Percentiles rank a stretch among this genome's conserved stretches.
Conservation (phyloP, 805 yeast genomes). For the Suhomyces canberraensis region DNA sequence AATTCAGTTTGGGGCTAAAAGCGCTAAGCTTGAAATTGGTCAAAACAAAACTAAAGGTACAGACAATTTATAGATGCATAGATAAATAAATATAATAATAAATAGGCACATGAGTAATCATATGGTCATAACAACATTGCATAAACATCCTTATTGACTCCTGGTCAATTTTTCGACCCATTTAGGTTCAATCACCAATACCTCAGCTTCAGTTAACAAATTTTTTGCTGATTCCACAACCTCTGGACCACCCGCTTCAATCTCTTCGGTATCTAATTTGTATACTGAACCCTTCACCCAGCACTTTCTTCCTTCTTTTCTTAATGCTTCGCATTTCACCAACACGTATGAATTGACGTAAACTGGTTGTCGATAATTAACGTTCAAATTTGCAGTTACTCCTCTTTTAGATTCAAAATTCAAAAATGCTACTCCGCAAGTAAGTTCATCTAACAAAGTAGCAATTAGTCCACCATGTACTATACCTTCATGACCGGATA, state of each 20-base stretch:
- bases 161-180: constrained; percentile 31
- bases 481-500: constrained; percentile 39
- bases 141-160: too few species aligned
- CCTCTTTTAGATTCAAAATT: constrained; percentile 38
- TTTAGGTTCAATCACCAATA: constrained; percentile 40
- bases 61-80: constrained; percentile 29
- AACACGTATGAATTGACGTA: constrained; percentile 28
- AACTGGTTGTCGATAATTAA: constrained; percentile 38
- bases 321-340: constrained; percentile 31
- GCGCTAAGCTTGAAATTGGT: constrained; percentile 89
- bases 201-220: constrained; percentile 35
- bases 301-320: constrained; percentile 38
- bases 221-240: constrained; percentile 20
- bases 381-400: constrained; percentile 43
- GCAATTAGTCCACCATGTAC: constrained; percentile 46
- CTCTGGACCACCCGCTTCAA: constrained; percentile 9
- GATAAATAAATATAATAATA: not conserved
- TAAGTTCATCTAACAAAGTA: constrained; percentile 40
- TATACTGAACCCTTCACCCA: constrained; percentile 36
- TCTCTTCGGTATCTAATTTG: constrained; percentile 18
- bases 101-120: not conserved
- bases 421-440: constrained; percentile 42
- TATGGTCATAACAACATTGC: too few species aligned
- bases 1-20: constrained; percentile 92
- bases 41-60: constrained; percentile 77